Percentiles rank a stretch among this genome's conserved stretches.
These are phyloP conservation scores for Suillus plorans DNA, from an alignment of 768 basidiomycete species.

Conservation along the genomic window DNA sequence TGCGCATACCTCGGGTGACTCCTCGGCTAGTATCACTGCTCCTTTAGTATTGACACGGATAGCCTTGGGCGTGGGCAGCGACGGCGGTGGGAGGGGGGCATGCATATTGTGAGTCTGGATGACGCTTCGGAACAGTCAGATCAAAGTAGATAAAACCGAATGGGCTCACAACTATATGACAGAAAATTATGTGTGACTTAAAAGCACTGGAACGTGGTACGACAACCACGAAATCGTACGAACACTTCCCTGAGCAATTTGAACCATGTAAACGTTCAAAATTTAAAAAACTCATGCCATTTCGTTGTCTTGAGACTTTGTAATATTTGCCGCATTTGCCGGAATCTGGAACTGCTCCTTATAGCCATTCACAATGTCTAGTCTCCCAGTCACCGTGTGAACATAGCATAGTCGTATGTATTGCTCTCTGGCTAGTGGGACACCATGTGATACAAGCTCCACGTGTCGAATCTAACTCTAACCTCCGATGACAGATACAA, in stretches of 20 bases:
- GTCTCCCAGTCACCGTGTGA: conserved; percentile 5
- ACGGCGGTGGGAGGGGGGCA: conserved; percentile 47
- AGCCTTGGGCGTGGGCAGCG: conserved; percentile 77
- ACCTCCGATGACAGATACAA: conserved; percentile 86
- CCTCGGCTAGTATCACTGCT: conserved; percentile 89
- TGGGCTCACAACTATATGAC: background rate
- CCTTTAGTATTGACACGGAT: conserved; percentile 96
- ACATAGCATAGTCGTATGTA: background rate
- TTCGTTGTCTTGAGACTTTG: conserved; percentile 5
- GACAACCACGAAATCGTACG: conserved; percentile 9
- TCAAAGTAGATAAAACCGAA: conserved; percentile 1
- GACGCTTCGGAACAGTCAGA: background rate
- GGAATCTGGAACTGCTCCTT: background rate
- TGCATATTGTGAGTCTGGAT: conserved; percentile 13
- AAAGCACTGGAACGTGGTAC: conserved; percentile 9
- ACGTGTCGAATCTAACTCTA: conserved; percentile 26
- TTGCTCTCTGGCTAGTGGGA: conserved; percentile 3
- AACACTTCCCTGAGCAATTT: conserved; percentile 5
- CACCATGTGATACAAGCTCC: conserved; percentile 13
- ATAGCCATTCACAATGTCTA: conserved; percentile 6
- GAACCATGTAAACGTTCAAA: conserved; percentile 4
- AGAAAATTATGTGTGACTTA: conserved; percentile 4
- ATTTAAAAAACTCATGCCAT: conserved; percentile 4
- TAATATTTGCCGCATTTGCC: conserved; percentile 5
- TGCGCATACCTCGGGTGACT: conserved; percentile 82